These are phyloP conservation scores for Lodderomyces pseudojiufengensis DNA, from an alignment of 1,139 yeast species.

Conservation along the genomic window DNA sequence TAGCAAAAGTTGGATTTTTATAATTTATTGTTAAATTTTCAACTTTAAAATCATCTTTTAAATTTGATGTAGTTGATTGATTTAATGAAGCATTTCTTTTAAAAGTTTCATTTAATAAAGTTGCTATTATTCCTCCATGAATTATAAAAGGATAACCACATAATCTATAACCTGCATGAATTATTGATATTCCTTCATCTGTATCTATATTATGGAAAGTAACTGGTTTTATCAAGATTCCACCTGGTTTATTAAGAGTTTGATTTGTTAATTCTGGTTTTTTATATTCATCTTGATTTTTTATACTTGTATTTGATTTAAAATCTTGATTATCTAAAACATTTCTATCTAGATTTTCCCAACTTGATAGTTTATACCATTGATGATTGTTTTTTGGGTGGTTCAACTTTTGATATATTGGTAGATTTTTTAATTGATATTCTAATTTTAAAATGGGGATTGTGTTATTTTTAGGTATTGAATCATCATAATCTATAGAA, in stretches of 20 bases:
- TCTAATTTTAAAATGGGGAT: conserved; percentile 34
- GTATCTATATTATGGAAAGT: conserved; percentile 58
- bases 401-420: conserved; percentile 47
- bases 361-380: conserved; percentile 49
- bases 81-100: conserved; percentile 53
- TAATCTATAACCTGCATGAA: conserved; percentile 74
- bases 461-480: conserved; percentile 13
- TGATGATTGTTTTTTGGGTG: conserved; percentile 36
- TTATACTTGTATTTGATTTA: conserved; percentile 12
- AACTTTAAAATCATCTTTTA: conserved; percentile 44
- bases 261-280: conserved; percentile 26
- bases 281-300: conserved; percentile 32
- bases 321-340: conserved; percentile 26
- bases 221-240: conserved; percentile 69
- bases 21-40: conserved; percentile 55
- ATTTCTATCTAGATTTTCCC: conserved; percentile 56
- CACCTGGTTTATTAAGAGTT: conserved; percentile 61
- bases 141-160: conserved; percentile 86
- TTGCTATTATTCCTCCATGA: conserved; percentile 89
- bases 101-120: conserved; percentile 73
- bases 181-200: conserved; percentile 59
- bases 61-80: conserved; percentile 24
- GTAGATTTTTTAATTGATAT: conserved; percentile 46
- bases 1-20: conserved; percentile 71
- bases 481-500: conserved; percentile 15